Percentiles rank a stretch among this genome's conserved stretches.
phyloP scores from a whole-genome alignment of 2,329 filamentous ascomycete species.

The Plectosphaerella plurivora region DNA sequence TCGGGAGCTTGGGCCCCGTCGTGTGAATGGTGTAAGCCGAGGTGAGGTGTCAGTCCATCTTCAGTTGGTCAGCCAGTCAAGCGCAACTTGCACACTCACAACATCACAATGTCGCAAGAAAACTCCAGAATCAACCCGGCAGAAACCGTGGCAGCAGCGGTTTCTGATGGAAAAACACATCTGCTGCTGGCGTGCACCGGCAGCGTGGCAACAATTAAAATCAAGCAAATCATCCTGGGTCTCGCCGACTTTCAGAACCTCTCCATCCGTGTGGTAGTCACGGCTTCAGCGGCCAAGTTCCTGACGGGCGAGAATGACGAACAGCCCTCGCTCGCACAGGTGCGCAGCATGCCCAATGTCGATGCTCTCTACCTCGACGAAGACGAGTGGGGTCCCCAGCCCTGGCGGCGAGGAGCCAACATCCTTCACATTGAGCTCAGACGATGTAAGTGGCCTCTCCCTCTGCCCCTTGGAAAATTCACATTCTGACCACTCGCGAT shows the following conservation, averaged over 20 bases:
- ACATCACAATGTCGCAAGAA: slow-evolving; percentile 1
- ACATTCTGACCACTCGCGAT: not conserved
- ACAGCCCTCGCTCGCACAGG: slow-evolving; percentile 62
- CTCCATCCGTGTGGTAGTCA: slow-evolving; percentile 83
- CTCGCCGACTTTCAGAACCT: slow-evolving; percentile 51
- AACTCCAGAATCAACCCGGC: slow-evolving; percentile 5
- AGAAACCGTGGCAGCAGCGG: slow-evolving; percentile 8
- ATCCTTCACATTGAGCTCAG: slow-evolving; percentile 91
- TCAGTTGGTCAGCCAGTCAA: too few relatives aligned
- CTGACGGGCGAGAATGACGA: slow-evolving; percentile 71
- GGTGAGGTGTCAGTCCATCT: not conserved
- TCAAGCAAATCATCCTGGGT: slow-evolving; percentile 60
- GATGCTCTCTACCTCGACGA: slow-evolving; percentile 77
- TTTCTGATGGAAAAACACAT: slow-evolving; percentile 8
- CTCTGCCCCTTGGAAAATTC: not conserved
- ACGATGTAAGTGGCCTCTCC: slow-evolving; percentile 32
- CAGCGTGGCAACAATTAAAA: slow-evolving; percentile 70
- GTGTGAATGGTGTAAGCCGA: not conserved
- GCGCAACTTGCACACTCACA: not conserved
- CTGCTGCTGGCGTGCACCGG: slow-evolving; percentile 7
- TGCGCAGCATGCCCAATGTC: slow-evolving; percentile 63
- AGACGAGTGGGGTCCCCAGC: slow-evolving; percentile 73
- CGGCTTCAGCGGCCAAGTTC: slow-evolving; percentile 68
- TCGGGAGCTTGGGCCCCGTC: not conserved
- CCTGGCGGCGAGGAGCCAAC: slow-evolving; percentile 72